Percentiles rank a stretch among this genome's conserved stretches.
phyloP scores from a whole-genome alignment of 208 protist species.

The Crithidia sp. region DNA sequence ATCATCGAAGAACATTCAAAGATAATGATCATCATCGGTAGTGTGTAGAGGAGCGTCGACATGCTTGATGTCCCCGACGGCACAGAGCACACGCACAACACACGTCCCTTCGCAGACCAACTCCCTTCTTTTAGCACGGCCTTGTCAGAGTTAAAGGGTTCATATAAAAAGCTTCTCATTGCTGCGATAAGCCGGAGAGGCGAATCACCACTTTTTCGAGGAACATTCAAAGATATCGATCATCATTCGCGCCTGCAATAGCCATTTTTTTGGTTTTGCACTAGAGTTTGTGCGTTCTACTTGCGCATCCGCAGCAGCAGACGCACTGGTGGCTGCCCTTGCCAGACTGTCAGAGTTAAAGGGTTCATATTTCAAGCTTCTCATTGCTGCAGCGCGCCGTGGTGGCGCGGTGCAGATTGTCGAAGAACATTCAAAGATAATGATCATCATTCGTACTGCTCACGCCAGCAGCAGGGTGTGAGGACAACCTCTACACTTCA shows the following conservation, averaged over 20 bases:
- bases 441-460: conserved; percentile 7
- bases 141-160: conserved; percentile 37
- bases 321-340: too few relatives aligned
- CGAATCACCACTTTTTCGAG: conserved; percentile 6
- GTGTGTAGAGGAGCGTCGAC: not conserved
- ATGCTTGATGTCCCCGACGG: too few relatives aligned
- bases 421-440: conserved; percentile 36
- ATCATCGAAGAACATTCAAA: conserved; percentile 35
- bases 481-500: not conserved
- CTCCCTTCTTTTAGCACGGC: not conserved
- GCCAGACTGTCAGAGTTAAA: conserved; percentile 32
- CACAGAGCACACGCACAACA: conserved; percentile 1
- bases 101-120: not conserved
- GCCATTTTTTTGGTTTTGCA: too few relatives aligned
- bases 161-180: conserved; percentile 28
- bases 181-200: conserved; percentile 4
- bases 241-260: not conserved
- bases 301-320: too few relatives aligned
- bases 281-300: too few relatives aligned
- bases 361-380: conserved; percentile 30
- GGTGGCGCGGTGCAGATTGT: conserved; percentile 1
- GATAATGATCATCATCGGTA: conserved; percentile 11
- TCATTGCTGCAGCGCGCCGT: conserved; percentile 13
- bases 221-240: conserved; percentile 34
- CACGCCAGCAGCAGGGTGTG: too few relatives aligned